Conservation (phyloP, 148 eudicot species). For the Arctostaphylos glauca region DNA sequence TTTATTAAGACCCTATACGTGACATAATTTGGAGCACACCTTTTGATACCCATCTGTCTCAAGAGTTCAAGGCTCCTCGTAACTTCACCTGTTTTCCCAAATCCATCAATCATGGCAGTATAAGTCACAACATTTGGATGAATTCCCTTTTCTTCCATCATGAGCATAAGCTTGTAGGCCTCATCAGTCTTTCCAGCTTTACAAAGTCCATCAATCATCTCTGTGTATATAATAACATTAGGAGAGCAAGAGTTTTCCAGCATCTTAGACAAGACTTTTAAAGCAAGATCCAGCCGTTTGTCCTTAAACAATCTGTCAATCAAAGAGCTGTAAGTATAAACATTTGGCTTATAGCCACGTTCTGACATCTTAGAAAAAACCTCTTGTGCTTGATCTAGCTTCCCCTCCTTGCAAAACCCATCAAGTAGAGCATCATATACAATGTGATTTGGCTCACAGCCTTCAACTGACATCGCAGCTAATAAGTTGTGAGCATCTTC, state of each 20-base stretch:
- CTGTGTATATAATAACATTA: slow-evolving; percentile 81
- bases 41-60: slow-evolving; percentile 56
- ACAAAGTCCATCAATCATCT: slow-evolving; percentile 92
- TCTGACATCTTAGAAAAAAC: slow-evolving; percentile 51
- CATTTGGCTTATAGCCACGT: slow-evolving; percentile 49
- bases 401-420: slow-evolving; percentile 67
- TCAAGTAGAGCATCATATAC: slow-evolving; percentile 71
- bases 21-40: slow-evolving; percentile 85
- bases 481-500: slow-evolving; percentile 47
- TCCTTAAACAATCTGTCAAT: slow-evolving; percentile 65
- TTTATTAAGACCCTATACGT: slow-evolving; percentile 78
- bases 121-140: slow-evolving; percentile 91
- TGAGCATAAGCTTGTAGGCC: slow-evolving; percentile 79
- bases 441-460: slow-evolving; percentile 65
- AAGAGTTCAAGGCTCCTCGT: slow-evolving; percentile 69
- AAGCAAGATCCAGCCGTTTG: slow-evolving; percentile 56
- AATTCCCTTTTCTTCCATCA: slow-evolving; percentile 93
- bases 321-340: slow-evolving; percentile 55
- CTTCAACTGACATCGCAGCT: slow-evolving; percentile 46
- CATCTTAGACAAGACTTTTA: slow-evolving; percentile 53
- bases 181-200: slow-evolving; percentile 83
- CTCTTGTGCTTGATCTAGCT: slow-evolving; percentile 61
- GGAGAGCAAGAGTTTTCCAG: slow-evolving; percentile 63
- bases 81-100: slow-evolving; percentile 74
- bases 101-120: slow-evolving; percentile 91